Conservation (phyloP, 2,329 filamentous ascomycete genomes). For the Penicillium sp. region DNA sequence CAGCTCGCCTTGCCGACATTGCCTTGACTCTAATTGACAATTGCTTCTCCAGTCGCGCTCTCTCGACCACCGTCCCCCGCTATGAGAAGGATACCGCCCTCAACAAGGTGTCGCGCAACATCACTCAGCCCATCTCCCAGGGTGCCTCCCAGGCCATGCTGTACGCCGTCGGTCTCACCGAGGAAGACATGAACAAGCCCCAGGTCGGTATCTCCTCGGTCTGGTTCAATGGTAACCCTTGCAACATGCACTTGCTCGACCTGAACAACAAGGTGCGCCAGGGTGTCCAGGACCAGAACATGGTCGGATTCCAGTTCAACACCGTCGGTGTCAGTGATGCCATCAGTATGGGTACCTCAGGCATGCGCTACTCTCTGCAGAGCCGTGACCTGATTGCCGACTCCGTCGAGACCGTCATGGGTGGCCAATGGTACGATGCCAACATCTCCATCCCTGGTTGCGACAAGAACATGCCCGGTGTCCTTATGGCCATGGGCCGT, state of each 20-base stretch:
- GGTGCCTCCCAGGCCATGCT: slow-evolving; percentile 99
- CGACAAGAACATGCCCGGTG: slow-evolving; percentile 99
- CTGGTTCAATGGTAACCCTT: slow-evolving; percentile 97
- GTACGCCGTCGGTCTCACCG: slow-evolving; percentile 87
- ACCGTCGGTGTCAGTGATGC: slow-evolving; percentile 97
- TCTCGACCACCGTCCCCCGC: slow-evolving; percentile 52
- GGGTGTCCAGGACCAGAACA: slow-evolving; percentile 73
- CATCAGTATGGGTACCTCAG: slow-evolving; percentile 97
- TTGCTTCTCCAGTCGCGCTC: slow-evolving; percentile 34
- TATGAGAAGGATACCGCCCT: slow-evolving; percentile 57
- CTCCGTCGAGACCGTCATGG: slow-evolving; percentile 98
- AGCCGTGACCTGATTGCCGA: slow-evolving; percentile 96
- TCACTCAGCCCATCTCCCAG: slow-evolving; percentile 98
- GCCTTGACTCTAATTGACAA: slow-evolving; percentile 9
- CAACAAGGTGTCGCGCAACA: slow-evolving; percentile 81
- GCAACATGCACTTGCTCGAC: slow-evolving; percentile 98
- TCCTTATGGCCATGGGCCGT: slow-evolving; percentile 89
- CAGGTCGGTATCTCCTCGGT: slow-evolving; percentile 98
- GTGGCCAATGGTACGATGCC: slow-evolving; percentile 97
- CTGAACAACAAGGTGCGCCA: slow-evolving; percentile 78
- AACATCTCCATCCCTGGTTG: slow-evolving; percentile 97
- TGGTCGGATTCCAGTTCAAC: slow-evolving; percentile 97
- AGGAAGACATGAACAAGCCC: slow-evolving; percentile 90
- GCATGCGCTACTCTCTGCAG: slow-evolving; percentile 95
- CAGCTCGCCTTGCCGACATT: neutral